Conservation (phyloP, 2,329 filamentous ascomycete species). For the Purpureocillium takamizusanense region DNA sequence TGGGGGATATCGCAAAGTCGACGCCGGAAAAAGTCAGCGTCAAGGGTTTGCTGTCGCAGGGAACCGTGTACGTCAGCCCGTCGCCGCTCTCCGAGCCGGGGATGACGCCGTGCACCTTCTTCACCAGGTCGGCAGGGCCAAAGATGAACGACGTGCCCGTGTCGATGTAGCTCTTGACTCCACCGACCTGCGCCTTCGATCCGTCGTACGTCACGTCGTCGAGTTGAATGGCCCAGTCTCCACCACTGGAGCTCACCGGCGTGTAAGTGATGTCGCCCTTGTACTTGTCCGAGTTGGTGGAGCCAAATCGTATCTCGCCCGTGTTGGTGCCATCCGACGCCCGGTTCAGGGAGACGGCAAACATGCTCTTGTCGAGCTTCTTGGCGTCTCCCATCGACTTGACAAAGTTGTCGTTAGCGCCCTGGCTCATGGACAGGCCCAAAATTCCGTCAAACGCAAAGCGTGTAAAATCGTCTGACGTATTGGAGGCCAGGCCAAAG, state of each 20-base stretch:
- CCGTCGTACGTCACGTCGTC: constrained; percentile 57
- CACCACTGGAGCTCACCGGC: constrained; percentile 33
- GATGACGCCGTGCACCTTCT: constrained; percentile 58
- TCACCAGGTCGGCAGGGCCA: constrained; percentile 57
- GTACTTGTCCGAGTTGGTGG: constrained; percentile 56
- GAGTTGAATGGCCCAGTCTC: constrained; percentile 66
- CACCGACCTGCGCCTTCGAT: constrained; percentile 44
- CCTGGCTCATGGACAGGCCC: constrained; percentile 59
- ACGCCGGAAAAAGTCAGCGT: constrained; percentile 60
- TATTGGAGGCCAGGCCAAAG: constrained; percentile 65
- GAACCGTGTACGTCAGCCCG: constrained; percentile 58
- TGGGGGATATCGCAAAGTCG: constrained; percentile 55
- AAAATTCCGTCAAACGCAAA: constrained; percentile 87
- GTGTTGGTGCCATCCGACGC: constrained; percentile 55
- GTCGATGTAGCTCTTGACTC: constrained; percentile 63
- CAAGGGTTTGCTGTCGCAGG: constrained; percentile 58
- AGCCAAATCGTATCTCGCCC: constrained; percentile 72
- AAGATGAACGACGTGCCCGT: constrained; percentile 77
- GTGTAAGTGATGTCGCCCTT: constrained; percentile 62
- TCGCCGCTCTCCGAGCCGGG: constrained; percentile 49
- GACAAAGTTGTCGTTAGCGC: constrained; percentile 57
- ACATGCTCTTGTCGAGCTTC: constrained; percentile 52
- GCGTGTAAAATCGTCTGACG: constrained; percentile 63
- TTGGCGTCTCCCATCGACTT: constrained; percentile 48
- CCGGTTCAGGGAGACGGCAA: constrained; percentile 63